phyloP scores from a whole-genome alignment of 2,329 filamentous ascomycete species.

The Scedosporium aurantiacum region DNA sequence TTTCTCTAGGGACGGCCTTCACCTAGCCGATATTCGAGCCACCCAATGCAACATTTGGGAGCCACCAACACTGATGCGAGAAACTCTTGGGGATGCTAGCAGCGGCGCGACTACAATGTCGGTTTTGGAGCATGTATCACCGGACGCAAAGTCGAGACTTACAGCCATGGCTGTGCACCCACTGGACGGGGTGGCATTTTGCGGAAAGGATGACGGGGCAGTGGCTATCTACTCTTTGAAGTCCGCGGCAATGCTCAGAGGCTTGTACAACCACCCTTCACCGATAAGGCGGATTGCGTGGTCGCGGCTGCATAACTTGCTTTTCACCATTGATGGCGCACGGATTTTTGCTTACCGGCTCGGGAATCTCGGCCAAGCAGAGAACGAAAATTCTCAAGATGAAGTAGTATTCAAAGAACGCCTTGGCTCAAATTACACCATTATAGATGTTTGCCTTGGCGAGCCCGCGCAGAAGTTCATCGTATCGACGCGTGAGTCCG shows the following conservation, averaged over 20 bases:
- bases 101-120: constrained; percentile 13
- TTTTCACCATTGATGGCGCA: not conserved
- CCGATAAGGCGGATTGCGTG: not conserved
- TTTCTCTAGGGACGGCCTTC: constrained; percentile 21
- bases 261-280: not conserved
- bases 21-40: constrained; percentile 23
- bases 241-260: not conserved
- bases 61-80: constrained; percentile 16
- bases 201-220: not conserved
- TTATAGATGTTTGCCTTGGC: constrained; percentile 16
- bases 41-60: constrained; percentile 26
- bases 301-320: not conserved
- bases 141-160: not conserved
- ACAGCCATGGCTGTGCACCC: not conserved
- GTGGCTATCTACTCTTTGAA: not conserved
- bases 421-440: constrained; percentile 14
- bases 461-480: constrained; percentile 18
- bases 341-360: not conserved
- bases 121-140: not conserved
- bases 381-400: not conserved
- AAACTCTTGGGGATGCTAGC: constrained; percentile 16
- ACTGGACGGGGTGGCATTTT: not conserved
- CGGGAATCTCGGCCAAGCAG: not conserved
- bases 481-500: constrained; percentile 19
- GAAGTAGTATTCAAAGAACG: not conserved